A percentile compares a stretch with the other conserved stretches of the same genome.
Evolutionary conservation across 192 early-diverging fungal species (phyloP).

Genomic region (Umbelopsis vinacea): DNA sequence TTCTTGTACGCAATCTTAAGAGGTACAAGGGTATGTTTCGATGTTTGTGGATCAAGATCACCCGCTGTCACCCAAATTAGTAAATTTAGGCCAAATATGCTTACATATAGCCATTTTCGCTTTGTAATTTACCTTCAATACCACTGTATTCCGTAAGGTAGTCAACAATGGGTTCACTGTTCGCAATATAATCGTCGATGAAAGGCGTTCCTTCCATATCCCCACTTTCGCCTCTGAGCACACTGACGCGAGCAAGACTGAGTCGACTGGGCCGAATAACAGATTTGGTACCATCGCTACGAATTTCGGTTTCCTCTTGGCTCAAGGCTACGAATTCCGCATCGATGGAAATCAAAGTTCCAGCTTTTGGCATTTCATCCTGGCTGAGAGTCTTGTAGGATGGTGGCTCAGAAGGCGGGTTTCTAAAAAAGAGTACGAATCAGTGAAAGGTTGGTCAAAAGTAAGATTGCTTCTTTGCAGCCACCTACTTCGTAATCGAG

Average conservation of each 20-base stretch:
- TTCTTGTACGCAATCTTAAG: conserved; percentile 95
- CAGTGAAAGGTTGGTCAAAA: not conserved
- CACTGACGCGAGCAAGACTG: conserved; percentile 87
- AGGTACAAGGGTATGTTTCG: conserved; percentile 81
- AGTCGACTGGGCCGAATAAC: conserved; percentile 81
- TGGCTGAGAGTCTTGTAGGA: conserved; percentile 55
- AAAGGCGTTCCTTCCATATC: conserved; percentile 79
- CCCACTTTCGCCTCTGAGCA: conserved; percentile 77
- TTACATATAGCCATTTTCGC: too few species aligned
- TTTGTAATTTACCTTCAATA: conserved; percentile 72
- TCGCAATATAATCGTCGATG: conserved; percentile 96
- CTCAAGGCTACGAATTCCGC: conserved; percentile 94
- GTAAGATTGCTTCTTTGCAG: not conserved
- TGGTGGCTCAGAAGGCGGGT: conserved; percentile 46
- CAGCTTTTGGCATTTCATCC: conserved; percentile 68
- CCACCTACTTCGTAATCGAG: conserved; percentile 62
- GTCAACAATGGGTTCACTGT: conserved; percentile 85
- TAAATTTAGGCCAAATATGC: too few species aligned
- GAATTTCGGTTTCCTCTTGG: conserved; percentile 87
- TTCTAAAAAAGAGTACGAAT: conserved; percentile 30
- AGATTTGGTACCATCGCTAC: conserved; percentile 90
- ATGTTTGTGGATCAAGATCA: conserved; percentile 76
- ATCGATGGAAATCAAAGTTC: conserved; percentile 83
- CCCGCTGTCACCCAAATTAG: conserved; percentile 56
- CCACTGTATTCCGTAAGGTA: conserved; percentile 95